Percentiles rank a stretch among this genome's conserved stretches.
Evolutionary conservation across 768 basidiomycete species (phyloP).

Genomic region (Mycena pura): DNA sequence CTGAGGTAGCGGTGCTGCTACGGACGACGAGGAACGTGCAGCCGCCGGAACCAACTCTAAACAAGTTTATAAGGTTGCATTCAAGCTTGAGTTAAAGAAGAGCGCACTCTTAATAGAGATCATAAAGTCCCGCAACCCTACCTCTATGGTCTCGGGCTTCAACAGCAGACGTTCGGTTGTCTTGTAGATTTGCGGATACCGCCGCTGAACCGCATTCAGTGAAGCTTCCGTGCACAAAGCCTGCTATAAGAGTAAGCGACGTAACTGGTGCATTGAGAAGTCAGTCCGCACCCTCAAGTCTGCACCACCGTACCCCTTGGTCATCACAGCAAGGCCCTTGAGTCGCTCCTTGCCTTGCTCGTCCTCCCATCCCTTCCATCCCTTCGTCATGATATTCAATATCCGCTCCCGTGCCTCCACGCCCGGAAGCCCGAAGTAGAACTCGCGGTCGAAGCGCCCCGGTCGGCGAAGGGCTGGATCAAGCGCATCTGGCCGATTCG

Average conservation of each 20-base stretch:
- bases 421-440: constrained; percentile 93
- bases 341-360: constrained; percentile 39
- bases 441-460: constrained; percentile 96
- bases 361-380: constrained; percentile 85
- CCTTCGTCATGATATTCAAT: constrained; percentile 85
- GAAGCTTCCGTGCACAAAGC: constrained; percentile 97
- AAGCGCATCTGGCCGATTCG: constrained; percentile 96
- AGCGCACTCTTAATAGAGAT: constrained; percentile 91
- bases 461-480: constrained; percentile 95
- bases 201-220: constrained; percentile 92
- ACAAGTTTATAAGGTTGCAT: constrained; percentile 9
- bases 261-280: constrained; percentile 7
- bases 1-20: constrained; percentile 81
- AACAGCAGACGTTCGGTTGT: constrained; percentile 84
- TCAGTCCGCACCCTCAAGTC: constrained; percentile 84
- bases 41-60: constrained; percentile 94
- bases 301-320: constrained; percentile 98
- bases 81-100: neutral
- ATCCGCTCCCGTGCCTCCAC: constrained; percentile 88
- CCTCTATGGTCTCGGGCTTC: constrained; percentile 83
- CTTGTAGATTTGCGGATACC: constrained; percentile 98
- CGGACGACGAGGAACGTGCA: constrained; percentile 86
- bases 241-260: constrained; percentile 42
- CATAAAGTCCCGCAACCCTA: constrained; percentile 94
- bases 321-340: constrained; percentile 79